Base-by-base conservation (phyloP, 768 basidiomycete species). In the Suillus variegatus region DNA sequence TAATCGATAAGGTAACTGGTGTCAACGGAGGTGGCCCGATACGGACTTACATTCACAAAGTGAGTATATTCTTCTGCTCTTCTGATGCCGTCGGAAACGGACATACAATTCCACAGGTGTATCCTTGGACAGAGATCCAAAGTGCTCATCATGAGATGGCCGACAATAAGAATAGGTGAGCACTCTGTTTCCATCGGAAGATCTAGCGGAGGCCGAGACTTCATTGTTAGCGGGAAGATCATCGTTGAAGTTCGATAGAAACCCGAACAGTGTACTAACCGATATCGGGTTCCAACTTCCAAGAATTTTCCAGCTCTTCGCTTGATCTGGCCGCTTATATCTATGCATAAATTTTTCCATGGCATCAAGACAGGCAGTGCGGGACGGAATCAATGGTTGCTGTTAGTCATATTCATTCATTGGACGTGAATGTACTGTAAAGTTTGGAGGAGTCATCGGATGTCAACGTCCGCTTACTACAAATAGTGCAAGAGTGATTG, bases 71-170 rank as follows among this genome's bases (percentile, higher is more conserved):
- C 63, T 49, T 67, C 56, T 51, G 41, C 68, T 44, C 46, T 64
- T 69, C 64, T 64, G 47, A 52, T 52, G 35, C 70, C 69, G 67
- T 62, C 58, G 58, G 58, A 38, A 22, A 70, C 66, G 67, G 67
- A 67, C 14, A 12, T 36, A 44, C 55, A 61, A 51, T 43, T 65
- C 56, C 12, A 47, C 66, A 94, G 92, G 87, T 93, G 20, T 96
- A 89, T 77, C 82, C 86, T 2, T 94, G 92, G 93, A 82, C 84
- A 14, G 82, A 92, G 60, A 92, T 97, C 60, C 86, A 87, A 70
- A 85, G 85, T 38, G 95, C 94, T 2, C 93, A 94, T 67, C 81
- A 83, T 66, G 93, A 93, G 77, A 95, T 98, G 90, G 88, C 91
- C 74, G 86, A 80, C 64, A 90, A 94, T 72, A 83, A 80, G 76